Base-by-base conservation (phyloP, 2,329 filamentous ascomycete genomes). In the Colletotrichum higginsianum region DNA sequence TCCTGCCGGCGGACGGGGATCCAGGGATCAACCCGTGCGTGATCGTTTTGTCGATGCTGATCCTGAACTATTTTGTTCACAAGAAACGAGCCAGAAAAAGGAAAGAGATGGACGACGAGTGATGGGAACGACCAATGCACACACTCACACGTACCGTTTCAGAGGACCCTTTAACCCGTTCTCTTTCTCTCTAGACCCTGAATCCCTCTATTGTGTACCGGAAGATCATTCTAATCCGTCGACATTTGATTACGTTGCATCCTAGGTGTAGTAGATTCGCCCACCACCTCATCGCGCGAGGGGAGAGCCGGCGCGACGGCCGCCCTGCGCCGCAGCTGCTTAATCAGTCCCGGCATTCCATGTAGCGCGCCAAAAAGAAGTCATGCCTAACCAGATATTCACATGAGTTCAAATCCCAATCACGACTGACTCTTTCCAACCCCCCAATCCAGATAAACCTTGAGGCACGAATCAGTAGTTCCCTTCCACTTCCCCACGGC, bases 11-110 rank as follows among this genome's bases (percentile, higher is more conserved):
- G 46, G 18, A 15, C 26, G n/a, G 23, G 11, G 13, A 21, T 23
- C 57, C 63, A 57, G 57, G 64, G 64, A 50, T 67, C 50, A 67
- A 62, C 64, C 68, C 56, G 68, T 71, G n/a, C 30, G 40, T 52
- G 38, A 47, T 46, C 21, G 30, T 16, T 58, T 46, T 63, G 30
- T 40, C 49, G 47, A 63, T 30, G 61, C 44, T 56, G 57, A 50
- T 62, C 64, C 62, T 18, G 64, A 61, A 35, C 46, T 38, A 21
- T 38, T 26, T 35, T 23, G 12, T 7, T 15, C 35, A n/a, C n/a
- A 16, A 47, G 40, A 26, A 50, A 67, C 46, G 30, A 44, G 35
- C 57, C 30, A 50, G 49, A 49, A 38, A 12, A 42, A 46, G 38
- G 46, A 3, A 35, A 9, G 40, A 44, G 40, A 61, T 38, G 30